Evolutionary conservation across 108 stramenopile genomes (phyloP), one percentile per base, ranked within the genome.

Genomic region (Conticribra weissflogii): DNA sequence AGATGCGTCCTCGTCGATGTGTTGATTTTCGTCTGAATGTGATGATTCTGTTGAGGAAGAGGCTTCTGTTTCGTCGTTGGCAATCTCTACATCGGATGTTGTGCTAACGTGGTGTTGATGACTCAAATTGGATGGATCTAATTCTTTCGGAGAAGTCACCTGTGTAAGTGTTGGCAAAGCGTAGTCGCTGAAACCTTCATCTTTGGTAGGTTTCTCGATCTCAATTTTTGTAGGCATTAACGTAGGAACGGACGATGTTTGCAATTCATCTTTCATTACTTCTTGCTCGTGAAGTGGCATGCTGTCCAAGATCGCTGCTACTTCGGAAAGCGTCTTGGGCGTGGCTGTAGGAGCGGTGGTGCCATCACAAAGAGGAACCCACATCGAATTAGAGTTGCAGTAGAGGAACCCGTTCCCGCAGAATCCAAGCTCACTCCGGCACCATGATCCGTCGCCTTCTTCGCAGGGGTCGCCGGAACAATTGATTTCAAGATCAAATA

Each of bases 391-490:
- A 15, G 59, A 23, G 29, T 76, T 76, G 60, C 74, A 76, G 28
- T 76, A 76, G 23, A 76, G 45, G 8, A 9, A 1, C 0, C 74
- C 74, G 4, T 50, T 31, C 19, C 74, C 74, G 36, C 74, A 76
- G 48, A 56, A 76, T 0, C 74, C 74, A 33, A 76, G 29, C 19
- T 76, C 66, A 62, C 63, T 65, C 2, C 74, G 66, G 27, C 74
- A 76, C 66, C 66, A 76, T 25, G 66, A 60, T 9, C 64, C 65
- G 54, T 60, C 66, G 48, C 55, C 60, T 1, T 63, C 63, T 21
- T 2, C 50, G 53, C 74, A 76, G 17, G 74, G 74, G 15, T 76
- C 74, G 23, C 74, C 74, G 7, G 41, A 52, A 48, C 74, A 76
- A 46, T 68, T 45, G 14, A 12, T 36, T 23, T 59, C 33, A 28